A percentile compares a stretch with the other conserved stretches of the same genome.
Evolutionary conservation across 2,329 filamentous ascomycete species (phyloP).

Genomic region (Pestalotiopsis sp.): DNA sequence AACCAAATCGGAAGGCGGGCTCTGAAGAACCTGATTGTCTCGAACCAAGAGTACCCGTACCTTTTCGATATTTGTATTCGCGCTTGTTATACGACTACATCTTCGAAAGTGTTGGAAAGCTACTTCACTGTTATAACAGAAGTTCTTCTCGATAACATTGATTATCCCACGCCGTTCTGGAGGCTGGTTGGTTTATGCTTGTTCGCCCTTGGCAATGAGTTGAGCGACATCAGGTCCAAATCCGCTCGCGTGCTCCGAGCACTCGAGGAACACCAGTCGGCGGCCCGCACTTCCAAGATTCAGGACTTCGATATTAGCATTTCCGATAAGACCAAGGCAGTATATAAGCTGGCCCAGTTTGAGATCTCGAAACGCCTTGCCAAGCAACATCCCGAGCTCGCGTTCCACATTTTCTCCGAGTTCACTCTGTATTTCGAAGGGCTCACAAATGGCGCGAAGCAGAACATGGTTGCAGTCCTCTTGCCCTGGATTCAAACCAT

Average conservation of each 20-base stretch:
- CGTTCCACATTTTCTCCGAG: slow-evolving; percentile 94
- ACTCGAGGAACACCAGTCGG: slow-evolving; percentile 80
- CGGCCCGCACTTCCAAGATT: slow-evolving; percentile 76
- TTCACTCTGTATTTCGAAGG: slow-evolving; percentile 94
- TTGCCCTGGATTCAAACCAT: slow-evolving; percentile 96
- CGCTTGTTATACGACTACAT: slow-evolving; percentile 84
- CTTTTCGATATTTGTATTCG: slow-evolving; percentile 88
- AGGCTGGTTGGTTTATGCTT: slow-evolving; percentile 85
- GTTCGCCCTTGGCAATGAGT: slow-evolving; percentile 90
- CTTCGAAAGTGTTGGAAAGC: slow-evolving; percentile 84
- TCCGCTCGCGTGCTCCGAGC: slow-evolving; percentile 80
- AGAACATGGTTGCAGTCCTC: slow-evolving; percentile 92
- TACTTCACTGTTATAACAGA: slow-evolving; percentile 93
- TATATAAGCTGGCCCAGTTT: slow-evolving; percentile 97
- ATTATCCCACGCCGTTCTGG: slow-evolving; percentile 87
- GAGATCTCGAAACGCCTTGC: slow-evolving; percentile 91
- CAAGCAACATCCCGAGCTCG: slow-evolving; percentile 84
- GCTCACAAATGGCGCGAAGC: slow-evolving; percentile 78
- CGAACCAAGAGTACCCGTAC: slow-evolving; percentile 86
- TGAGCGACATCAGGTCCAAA: slow-evolving; percentile 85
- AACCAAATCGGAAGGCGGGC: slow-evolving; percentile 88
- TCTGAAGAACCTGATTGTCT: slow-evolving; percentile 83
- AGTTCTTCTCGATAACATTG: slow-evolving; percentile 80
- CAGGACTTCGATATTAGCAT: slow-evolving; percentile 99
- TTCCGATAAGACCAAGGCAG: slow-evolving; percentile 95